Percentiles rank a stretch among this genome's conserved stretches.
Evolutionary conservation across 176 grass and related monocot genomes (phyloP).

Genomic region (Musa troglodytarum): DNA sequence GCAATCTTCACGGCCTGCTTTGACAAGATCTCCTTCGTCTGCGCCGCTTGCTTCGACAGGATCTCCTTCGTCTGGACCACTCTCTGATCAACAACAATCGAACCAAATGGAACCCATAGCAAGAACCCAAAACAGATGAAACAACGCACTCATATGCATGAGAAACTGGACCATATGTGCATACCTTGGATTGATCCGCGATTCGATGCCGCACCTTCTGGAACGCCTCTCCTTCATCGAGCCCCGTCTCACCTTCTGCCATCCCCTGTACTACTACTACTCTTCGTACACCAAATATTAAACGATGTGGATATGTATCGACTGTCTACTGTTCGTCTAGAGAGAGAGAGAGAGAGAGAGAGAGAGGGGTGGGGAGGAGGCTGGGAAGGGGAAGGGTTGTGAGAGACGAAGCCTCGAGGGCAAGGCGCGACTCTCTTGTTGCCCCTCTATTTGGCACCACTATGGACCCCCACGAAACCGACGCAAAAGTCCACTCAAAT

Average conservation of each 20-base stretch:
- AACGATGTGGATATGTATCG: too few relatives aligned
- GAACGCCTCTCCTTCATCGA: background rate
- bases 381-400: too few relatives aligned
- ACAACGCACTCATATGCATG: too few relatives aligned
- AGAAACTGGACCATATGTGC: background rate
- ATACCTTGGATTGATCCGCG: background rate
- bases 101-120: background rate
- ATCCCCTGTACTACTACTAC: background rate
- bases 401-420: too few relatives aligned
- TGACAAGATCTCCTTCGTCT: constrained; percentile 81
- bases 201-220: constrained; percentile 1
- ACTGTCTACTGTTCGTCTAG: too few relatives aligned
- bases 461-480: too few relatives aligned
- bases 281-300: background rate
- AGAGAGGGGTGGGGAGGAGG: too few relatives aligned
- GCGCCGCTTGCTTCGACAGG: constrained; percentile 19
- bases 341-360: too few relatives aligned
- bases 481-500: too few relatives aligned
- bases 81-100: background rate
- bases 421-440: too few relatives aligned
- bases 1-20: constrained; percentile 87
- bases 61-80: constrained; percentile 7
- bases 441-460: too few relatives aligned
- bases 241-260: background rate
- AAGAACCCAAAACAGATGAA: background rate